These are phyloP conservation scores for Aureobasidium sp. DNA, from an alignment of 2,329 filamentous ascomycete species.

Conservation along the genomic window DNA sequence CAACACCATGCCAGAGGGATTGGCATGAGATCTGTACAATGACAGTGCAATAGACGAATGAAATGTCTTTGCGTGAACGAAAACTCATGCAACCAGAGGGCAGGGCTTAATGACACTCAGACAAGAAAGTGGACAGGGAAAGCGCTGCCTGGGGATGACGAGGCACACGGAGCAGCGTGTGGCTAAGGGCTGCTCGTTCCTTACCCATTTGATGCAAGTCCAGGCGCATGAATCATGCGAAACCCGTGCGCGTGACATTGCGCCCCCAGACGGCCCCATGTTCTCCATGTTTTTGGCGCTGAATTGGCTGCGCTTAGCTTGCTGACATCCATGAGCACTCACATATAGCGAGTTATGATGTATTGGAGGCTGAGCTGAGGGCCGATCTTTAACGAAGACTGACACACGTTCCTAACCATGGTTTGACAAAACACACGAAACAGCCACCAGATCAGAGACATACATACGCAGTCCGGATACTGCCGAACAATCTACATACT, in stretches of 20 bases:
- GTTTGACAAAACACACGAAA: not conserved
- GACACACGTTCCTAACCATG: not conserved
- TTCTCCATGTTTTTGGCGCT: slow-evolving; percentile 13
- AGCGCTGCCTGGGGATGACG: not conserved
- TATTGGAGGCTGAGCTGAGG: not conserved
- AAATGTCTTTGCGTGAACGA: not conserved
- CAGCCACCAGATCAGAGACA: not conserved
- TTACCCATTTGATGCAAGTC: not conserved
- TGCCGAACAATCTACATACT: not conserved
- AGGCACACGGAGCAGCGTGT: slow-evolving; percentile 3
- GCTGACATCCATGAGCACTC: slow-evolving; percentile 2
- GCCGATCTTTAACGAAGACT: not conserved
- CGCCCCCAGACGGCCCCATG: slow-evolving; percentile 14
- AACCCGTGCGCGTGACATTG: slow-evolving; percentile 12
- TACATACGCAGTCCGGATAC: slow-evolving; percentile 1
- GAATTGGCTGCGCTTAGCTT: slow-evolving; percentile 5
- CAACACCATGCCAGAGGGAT: not conserved
- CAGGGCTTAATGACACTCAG: not conserved
- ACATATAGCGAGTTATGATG: slow-evolving; percentile 1
- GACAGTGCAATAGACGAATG: not conserved
- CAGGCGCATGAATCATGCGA: not conserved
- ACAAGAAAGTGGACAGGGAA: not conserved
- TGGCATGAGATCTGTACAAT: slow-evolving; percentile 9
- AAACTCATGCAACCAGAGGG: not conserved
- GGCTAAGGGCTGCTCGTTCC: not conserved